Conservation (phyloP, 73 alveolate species). For the Tetrahymena elliotti region DNA sequence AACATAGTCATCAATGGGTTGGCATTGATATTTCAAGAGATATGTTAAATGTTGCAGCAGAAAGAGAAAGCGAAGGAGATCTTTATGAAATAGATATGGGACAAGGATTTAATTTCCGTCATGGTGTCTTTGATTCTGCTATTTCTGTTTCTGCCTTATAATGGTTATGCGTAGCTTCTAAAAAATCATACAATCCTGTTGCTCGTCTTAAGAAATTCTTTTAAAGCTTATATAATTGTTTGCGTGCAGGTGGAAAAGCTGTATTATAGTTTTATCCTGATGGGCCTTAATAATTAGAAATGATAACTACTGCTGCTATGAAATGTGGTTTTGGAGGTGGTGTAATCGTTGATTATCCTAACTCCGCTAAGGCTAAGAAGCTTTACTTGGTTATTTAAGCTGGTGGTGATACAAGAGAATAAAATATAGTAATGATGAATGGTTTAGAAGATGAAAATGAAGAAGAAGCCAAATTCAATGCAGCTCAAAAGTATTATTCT, state of each 20-base stretch:
- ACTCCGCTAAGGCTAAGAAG: constrained; percentile 88
- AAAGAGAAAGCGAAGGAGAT: constrained; percentile 81
- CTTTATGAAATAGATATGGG: constrained; percentile 86
- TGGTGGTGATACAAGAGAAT: constrained; percentile 21
- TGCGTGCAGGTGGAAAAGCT: constrained; percentile 80
- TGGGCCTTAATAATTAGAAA: constrained; percentile 80
- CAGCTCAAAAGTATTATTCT: neutral
- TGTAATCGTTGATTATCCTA: constrained; percentile 92
- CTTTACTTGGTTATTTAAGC: constrained; percentile 63
- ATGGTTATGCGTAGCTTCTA: constrained; percentile 92
- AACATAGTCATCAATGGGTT: constrained; percentile 87
- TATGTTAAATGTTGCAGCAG: constrained; percentile 89
- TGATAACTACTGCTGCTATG: constrained; percentile 87
- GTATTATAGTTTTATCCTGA: constrained; percentile 94
- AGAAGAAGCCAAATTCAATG: constrained; percentile 5
- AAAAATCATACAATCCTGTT: constrained; percentile 75
- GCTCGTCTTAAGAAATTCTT: constrained; percentile 78
- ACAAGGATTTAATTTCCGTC: constrained; percentile 87
- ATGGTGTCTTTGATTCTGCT: constrained; percentile 94
- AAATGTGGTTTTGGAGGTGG: constrained; percentile 94
- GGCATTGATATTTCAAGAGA: constrained; percentile 91
- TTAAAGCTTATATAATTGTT: constrained; percentile 69
- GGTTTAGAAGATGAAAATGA: constrained; percentile 33
- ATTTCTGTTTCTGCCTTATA: constrained; percentile 87
- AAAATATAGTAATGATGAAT: constrained; percentile 20